Evolutionary conservation across 148 eudicot genomes (phyloP).

Genomic region (Camellia sinensis): DNA sequence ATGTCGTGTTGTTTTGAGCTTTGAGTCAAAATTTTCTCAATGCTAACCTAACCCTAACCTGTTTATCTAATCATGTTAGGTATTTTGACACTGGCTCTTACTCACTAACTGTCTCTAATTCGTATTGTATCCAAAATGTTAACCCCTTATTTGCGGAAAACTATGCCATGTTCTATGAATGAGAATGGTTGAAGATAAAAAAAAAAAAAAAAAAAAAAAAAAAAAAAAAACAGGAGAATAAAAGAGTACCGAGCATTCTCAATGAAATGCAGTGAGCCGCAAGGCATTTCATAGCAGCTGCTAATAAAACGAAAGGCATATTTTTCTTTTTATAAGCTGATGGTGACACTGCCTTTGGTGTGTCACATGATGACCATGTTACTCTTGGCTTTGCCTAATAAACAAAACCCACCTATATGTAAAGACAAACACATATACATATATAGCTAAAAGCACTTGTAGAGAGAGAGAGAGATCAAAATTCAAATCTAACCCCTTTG

Average conservation of each 20-base stretch:
- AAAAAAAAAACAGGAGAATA: neutral
- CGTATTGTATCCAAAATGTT: no score
- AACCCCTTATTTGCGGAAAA: neutral
- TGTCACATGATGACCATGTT: slow-evolving; percentile 73
- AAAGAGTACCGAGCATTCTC: slow-evolving; percentile 2
- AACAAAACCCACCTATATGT: slow-evolving; percentile 9
- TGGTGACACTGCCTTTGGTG: slow-evolving; percentile 34
- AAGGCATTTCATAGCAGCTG: neutral
- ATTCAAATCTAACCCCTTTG: no score
- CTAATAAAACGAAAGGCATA: slow-evolving; percentile 19
- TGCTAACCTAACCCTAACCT: no score
- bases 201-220: no score
- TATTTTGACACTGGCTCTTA: no score
- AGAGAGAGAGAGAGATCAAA: no score
- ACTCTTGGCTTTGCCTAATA: slow-evolving; percentile 32
- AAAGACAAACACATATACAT: slow-evolving; percentile 6
- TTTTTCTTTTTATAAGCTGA: slow-evolving; percentile 22
- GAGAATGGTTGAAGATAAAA: slow-evolving; percentile 3
- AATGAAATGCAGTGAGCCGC: slow-evolving; percentile 31
- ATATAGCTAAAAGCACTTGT: no score
- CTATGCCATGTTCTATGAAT: neutral
- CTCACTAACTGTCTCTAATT: no score
- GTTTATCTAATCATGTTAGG: no score
- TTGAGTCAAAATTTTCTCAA: no score
- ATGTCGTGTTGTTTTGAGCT: no score